Conservation (phyloP, 2,329 filamentous ascomycete species). For the Pseudocercospora ulei region DNA sequence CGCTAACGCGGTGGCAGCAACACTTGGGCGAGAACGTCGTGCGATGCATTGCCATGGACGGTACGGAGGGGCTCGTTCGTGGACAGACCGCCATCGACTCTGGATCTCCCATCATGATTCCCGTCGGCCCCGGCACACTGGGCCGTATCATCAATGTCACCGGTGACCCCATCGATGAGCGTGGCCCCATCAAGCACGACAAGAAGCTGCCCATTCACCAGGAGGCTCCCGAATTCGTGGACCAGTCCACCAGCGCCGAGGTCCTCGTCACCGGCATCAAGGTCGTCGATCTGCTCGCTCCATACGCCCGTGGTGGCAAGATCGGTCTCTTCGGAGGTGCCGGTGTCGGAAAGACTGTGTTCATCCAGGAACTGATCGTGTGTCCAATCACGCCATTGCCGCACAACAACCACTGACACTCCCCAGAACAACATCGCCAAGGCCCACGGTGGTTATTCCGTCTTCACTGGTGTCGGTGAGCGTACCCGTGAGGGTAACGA, state of each 20-base stretch:
- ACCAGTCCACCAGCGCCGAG: conserved; percentile 94
- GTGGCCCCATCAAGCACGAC: conserved; percentile 89
- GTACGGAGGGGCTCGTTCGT: conserved; percentile 99
- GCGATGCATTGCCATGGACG: conserved; percentile 99
- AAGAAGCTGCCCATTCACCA: conserved; percentile 87
- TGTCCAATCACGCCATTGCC: conserved; percentile 31
- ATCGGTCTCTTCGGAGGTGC: conserved; percentile 99
- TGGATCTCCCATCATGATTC: conserved; percentile 89
- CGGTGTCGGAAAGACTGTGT: conserved; percentile 99
- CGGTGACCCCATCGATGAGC: conserved; percentile 99
- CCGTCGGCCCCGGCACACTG: conserved; percentile 84
- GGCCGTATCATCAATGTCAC: conserved; percentile 99
- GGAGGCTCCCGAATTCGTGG: conserved; percentile 81
- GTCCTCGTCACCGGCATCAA: conserved; percentile 99
- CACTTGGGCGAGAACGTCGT: conserved; percentile 99
- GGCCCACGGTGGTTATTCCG: conserved; percentile 99
- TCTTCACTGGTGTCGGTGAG: conserved; percentile 99
- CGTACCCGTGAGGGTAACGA: conserved; percentile 99
- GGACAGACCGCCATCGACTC: conserved; percentile 77
- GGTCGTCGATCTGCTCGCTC: conserved; percentile 97
- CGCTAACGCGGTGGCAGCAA: conserved; percentile 55
- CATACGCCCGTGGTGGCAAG: conserved; percentile 99
- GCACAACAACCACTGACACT: conserved; percentile 25
- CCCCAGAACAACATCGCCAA: conserved; percentile 97
- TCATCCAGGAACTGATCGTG: conserved; percentile 98